Conservation (phyloP, 2,329 filamentous ascomycete genomes). For the Claviceps humidiphila region DNA sequence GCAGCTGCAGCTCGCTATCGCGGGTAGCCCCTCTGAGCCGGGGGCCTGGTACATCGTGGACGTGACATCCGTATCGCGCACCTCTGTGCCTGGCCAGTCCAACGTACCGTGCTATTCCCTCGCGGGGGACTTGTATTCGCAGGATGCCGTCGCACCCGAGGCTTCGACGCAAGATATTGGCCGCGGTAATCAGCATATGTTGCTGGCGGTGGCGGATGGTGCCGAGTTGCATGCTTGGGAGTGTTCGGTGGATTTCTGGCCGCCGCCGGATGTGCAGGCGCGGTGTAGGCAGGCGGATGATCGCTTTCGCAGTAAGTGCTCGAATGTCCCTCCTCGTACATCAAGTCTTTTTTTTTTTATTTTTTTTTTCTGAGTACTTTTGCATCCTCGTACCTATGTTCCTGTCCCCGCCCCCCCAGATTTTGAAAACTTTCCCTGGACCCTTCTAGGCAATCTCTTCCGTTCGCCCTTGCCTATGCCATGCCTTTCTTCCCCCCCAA, state of each 20-base stretch:
- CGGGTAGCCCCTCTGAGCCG: slow-evolving; percentile 6
- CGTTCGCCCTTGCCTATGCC: not conserved
- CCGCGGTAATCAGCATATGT: slow-evolving; percentile 1
- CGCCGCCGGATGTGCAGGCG: slow-evolving; percentile 5
- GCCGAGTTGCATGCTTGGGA: slow-evolving; percentile 9
- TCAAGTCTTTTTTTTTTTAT: not conserved
- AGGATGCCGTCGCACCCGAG: too few relatives aligned
- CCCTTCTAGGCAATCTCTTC: not conserved
- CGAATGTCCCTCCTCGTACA: too few relatives aligned
- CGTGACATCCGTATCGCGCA: slow-evolving; percentile 5
- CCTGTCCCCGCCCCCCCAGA: too few relatives aligned
- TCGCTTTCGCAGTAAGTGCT: slow-evolving; percentile 7
- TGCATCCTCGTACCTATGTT: not conserved
- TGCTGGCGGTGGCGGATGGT: slow-evolving; percentile 9
- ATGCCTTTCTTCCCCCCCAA: not conserved
- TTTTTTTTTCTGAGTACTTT: not conserved
- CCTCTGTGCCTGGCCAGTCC: slow-evolving; percentile 6
- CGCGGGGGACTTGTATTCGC: slow-evolving; percentile 9
- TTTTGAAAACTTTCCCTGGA: too few relatives aligned
- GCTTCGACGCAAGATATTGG: not conserved
- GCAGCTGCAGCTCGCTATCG: slow-evolving; percentile 10
- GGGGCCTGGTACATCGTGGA: slow-evolving; percentile 7
- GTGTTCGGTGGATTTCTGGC: slow-evolving; percentile 9
- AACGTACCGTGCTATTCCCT: slow-evolving; percentile 9
- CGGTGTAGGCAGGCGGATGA: slow-evolving; percentile 7